Evolutionary conservation across 2,329 filamentous ascomycete species (phyloP).

Genomic region (Nemania diffusa): DNA sequence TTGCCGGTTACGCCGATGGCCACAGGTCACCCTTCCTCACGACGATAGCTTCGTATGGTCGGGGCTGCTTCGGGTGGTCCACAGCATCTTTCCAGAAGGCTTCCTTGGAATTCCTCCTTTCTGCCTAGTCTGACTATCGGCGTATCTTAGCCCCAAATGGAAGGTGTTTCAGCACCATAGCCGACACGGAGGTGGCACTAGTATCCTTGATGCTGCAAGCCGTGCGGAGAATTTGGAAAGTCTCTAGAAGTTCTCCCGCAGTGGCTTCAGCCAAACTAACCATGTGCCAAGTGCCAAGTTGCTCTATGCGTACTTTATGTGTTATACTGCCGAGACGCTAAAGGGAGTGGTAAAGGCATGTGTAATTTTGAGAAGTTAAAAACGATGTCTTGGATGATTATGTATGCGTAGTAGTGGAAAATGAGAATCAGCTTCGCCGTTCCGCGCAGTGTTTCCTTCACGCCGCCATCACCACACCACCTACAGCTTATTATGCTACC

Average conservation of each 20-base stretch:
- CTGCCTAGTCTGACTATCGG: slow-evolving; percentile 17
- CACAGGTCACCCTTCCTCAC: slow-evolving; percentile 12
- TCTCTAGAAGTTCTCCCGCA: slow-evolving; percentile 11
- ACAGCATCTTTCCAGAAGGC: slow-evolving; percentile 29
- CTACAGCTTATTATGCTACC: neutral
- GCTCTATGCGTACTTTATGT: neutral
- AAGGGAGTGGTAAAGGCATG: neutral
- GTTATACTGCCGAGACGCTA: slow-evolving; percentile 20
- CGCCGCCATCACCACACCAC: neutral
- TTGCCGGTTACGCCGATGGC: slow-evolving; percentile 24
- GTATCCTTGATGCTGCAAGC: slow-evolving; percentile 26
- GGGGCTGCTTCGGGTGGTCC: neutral
- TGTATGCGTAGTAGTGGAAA: no score
- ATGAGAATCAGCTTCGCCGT: neutral
- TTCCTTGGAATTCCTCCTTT: slow-evolving; percentile 34
- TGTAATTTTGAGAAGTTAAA: slow-evolving; percentile 21
- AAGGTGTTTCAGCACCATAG: slow-evolving; percentile 20
- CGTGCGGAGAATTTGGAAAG: slow-evolving; percentile 34
- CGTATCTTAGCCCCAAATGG: slow-evolving; percentile 14
- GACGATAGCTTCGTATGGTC: neutral
- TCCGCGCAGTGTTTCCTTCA: neutral
- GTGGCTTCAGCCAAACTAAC: neutral
- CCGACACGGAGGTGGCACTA: slow-evolving; percentile 14
- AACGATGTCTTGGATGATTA: neutral
- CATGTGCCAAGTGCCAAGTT: neutral